phyloP scores from a whole-genome alignment of 345 rosid species.

The Corchorus olitorius region DNA sequence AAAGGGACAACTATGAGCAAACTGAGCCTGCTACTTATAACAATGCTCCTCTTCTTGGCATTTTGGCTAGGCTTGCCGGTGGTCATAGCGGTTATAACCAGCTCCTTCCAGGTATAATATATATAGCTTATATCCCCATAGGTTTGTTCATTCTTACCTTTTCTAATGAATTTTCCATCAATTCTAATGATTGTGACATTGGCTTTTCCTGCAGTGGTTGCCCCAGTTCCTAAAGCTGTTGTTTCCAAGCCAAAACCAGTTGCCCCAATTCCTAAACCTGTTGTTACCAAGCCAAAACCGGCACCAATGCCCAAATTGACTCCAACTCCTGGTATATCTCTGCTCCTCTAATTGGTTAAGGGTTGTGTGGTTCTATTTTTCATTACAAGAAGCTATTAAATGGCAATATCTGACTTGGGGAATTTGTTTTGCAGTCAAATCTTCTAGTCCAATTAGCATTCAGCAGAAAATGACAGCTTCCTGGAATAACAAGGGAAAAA shows the following conservation, averaged over 20 bases:
- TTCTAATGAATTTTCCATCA: neutral
- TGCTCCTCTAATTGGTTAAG: neutral
- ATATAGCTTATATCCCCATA: slow-evolving; percentile 16
- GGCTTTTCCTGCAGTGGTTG: slow-evolving; percentile 39
- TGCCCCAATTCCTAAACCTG: slow-evolving; percentile 44
- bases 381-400: neutral
- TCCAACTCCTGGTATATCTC: slow-evolving; percentile 64
- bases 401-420: neutral
- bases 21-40: slow-evolving; percentile 99
- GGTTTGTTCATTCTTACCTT: neutral
- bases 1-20: slow-evolving; percentile 92
- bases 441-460: slow-evolving; percentile 62
- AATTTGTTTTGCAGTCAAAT: slow-evolving; percentile 42
- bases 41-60: slow-evolving; percentile 92
- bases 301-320: slow-evolving; percentile 44
- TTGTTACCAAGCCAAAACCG: slow-evolving; percentile 45
- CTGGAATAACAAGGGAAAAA: slow-evolving; percentile 72
- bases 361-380: neutral
- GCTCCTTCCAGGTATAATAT: slow-evolving; percentile 82
- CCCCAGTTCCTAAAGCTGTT: slow-evolving; percentile 50
- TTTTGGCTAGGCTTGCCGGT: slow-evolving; percentile 73
- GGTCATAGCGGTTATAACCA: slow-evolving; percentile 79
- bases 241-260: slow-evolving; percentile 20
- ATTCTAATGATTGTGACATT: slow-evolving; percentile 4
- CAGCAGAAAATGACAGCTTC: slow-evolving; percentile 75